Base-by-base conservation (phyloP, 2,329 filamentous ascomycete genomes). In the Xylariales sp. region DNA sequence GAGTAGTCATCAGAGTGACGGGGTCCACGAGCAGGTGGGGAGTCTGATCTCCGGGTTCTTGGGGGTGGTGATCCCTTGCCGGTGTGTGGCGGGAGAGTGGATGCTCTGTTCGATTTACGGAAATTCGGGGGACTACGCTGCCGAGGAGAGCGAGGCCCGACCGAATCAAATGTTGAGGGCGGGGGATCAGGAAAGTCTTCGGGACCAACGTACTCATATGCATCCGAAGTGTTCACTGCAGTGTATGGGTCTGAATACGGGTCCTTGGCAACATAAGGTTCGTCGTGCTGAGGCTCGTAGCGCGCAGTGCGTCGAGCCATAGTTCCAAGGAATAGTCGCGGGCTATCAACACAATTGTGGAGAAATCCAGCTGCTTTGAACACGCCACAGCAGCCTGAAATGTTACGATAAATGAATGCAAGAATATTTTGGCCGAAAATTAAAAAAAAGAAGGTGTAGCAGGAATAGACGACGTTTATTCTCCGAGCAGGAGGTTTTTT, bases 41-140 rank as follows among this genome's bases (percentile, higher is more conserved):
- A 39, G 44, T 31, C 53, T 46, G 15, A 52, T 49, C 18, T 50
- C 46, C 45, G 54, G 47, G 32, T 49, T 51, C 14, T 48, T 54
- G 16, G 50, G 54, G 40, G 37, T 6, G 29, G 23, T 8, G 37
- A 17, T 6, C 20, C 7, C 7, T 19, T 24, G 24, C 28, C 21
- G 20, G 23, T 5, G 18, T 24, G 14, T 31, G 19, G 31, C 15
- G 40, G 30, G 25, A 28, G 21, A 11, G 40, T 34, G 14, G 40
- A 19, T 5, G 37, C 19, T 21, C 37, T 39, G 20, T 19, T 33
- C 11, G 21, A 36, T 15, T 29, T 37, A 24, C 23, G 27, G 14
- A 27, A 15, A 17, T 28, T n/a, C 8, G 32, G 21, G 10, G 37
- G 29, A 29, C 29, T 29, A 14, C 24, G 25, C 10, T 29, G 29